phyloP scores from a whole-genome alignment of 2,329 filamentous ascomycete species.

The Calonectria pteridis region DNA sequence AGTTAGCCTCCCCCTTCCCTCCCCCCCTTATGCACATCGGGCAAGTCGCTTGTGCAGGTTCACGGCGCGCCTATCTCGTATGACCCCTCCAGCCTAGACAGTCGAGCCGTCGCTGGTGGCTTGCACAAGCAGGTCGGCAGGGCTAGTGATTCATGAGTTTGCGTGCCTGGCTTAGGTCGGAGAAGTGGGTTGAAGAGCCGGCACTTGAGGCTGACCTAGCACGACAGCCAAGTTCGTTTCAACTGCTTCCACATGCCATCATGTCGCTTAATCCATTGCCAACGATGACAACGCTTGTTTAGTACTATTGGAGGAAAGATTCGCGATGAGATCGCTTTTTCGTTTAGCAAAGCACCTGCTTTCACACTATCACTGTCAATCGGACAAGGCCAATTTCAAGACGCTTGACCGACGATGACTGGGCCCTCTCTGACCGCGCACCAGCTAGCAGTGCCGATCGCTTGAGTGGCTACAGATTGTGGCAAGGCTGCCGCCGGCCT shows the following conservation, averaged over 20 bases:
- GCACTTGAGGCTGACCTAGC: slow-evolving; percentile 6
- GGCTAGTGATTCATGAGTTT: slow-evolving; percentile 17
- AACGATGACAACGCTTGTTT: background rate
- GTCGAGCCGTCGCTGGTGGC: slow-evolving; percentile 17
- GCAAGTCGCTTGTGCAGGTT: background rate
- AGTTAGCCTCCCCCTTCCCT: background rate
- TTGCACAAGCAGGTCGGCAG: background rate
- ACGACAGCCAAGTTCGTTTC: background rate
- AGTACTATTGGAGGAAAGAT: background rate
- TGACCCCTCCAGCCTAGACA: slow-evolving; percentile 16
- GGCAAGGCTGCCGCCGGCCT: background rate
- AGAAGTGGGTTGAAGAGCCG: background rate
- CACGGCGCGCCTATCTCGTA: slow-evolving; percentile 1
- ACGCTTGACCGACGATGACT: background rate
- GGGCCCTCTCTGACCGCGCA: background rate
- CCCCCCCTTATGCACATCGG: background rate
- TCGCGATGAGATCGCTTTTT: background rate
- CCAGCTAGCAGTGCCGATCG: background rate
- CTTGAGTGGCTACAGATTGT: background rate
- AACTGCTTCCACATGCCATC: background rate
- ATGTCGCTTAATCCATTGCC: background rate
- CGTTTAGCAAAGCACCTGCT: background rate
- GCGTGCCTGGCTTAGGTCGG: slow-evolving; percentile 14
- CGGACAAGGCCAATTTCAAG: background rate
- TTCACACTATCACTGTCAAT: background rate